Base-by-base conservation (phyloP, 2,329 filamentous ascomycete genomes). In the Trichocomaceae sp. region DNA sequence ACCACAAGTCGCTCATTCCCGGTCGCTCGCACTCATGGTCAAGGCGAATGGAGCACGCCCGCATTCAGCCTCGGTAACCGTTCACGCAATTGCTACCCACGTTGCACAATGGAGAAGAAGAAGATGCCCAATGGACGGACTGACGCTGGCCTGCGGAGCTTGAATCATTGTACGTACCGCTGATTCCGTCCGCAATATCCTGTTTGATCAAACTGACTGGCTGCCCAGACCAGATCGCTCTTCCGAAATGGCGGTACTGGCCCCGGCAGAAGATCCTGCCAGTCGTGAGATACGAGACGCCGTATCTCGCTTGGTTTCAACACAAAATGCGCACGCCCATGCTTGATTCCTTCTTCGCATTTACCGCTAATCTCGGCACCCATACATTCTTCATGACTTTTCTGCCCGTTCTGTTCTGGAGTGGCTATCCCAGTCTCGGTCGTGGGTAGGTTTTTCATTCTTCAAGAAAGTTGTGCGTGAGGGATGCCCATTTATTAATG, bases 331-430 rank as follows among this genome's bases (percentile, higher is more conserved):
- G 92, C 65, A 86, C 88, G 19, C 89, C 90, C 0, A 81, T 87
- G 8, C 84, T 97, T 65, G 93, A 99, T 73, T 89, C 89, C 59
- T 99, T 96, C 77, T 99, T 99, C 73, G 92, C 93, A 50, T 89
- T 95, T 61, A 95, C 91, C 0, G 93, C 93, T 60, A 99, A 97
- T 71, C 82, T 97, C 54, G 90, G 93, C 61, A 99, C 93, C 0
- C 93, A 99, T 73, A 99, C 93, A 0, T 97, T 96, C 77, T 99
- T 96, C 78, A 97, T 97, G 91, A 81, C 96, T 62, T 87, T 90
- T 56, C 76, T 99, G 65, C 93, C 93, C 5, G 89, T 97, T 61
- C 81, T 96, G 63, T 97, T 97, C 76, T 99, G 93, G 93, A 96
- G 90, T 66, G 92, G 92, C 52, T 88, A 91, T 72, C 85, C 87